Base-by-base conservation (phyloP, 352 stramenopile species). In the Pythium rishiriense region DNA sequence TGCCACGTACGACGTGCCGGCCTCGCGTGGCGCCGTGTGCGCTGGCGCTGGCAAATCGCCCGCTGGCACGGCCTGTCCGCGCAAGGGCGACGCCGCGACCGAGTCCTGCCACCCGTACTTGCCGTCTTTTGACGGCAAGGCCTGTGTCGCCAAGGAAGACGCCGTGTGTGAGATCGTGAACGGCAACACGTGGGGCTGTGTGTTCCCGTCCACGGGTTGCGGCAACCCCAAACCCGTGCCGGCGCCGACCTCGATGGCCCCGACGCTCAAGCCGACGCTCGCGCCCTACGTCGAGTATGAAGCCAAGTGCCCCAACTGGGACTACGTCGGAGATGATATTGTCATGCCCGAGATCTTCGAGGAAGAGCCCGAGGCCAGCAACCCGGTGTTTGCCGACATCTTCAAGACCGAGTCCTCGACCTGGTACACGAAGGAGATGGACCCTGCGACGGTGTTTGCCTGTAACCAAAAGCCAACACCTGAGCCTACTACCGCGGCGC, bases 1-100 rank as follows among this genome's bases (percentile, higher is more conserved):
- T 50, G 82, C 78, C 42, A 88, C 77, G 25, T 91, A 87, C 54
- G 67, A 69, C 19, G 60, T 92, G 53, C 31, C 72, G 11, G 48
- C 56, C 17, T 65, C 64, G 11, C 73, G 77, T 11, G 78, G 81
- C n/a, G 53, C 68, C 11, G 62, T 88, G 37, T 92, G 83, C 59
- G 76, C 72, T 0, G 83, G 83, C 11, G 66, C 66, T 0, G 83
- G 83, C 2, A 21, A 31, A 3, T 26, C 69, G 17, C 79, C 81
- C 0, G 56, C 53, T 10, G 81, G 78, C 25, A 75, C 51, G 11
- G 69, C 72, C 7, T 90, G 81, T 51, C 78, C 81, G 17, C 58
- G 71, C 41, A 75, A 74, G 52, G 78, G 79, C 37, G 74, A 86
- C 33, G 57, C 69, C 10, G 69, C 79, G 5, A 66, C 62, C 15